phyloP scores from a whole-genome alignment of 2,329 filamentous ascomycete genomes.

The Penicillium rolfsii region DNA sequence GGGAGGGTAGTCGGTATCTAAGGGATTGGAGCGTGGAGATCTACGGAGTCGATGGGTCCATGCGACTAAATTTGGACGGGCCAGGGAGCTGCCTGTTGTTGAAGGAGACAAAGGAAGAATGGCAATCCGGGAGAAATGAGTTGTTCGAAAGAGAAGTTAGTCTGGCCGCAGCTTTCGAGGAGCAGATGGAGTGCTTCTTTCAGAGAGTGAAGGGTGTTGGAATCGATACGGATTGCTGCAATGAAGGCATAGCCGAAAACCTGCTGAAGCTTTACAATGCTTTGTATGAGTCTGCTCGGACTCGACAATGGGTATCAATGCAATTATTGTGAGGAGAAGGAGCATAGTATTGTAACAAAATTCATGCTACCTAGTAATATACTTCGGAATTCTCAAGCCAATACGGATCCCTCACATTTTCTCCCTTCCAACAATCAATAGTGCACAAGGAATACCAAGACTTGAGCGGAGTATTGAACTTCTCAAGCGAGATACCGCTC shows the following conservation, averaged over 20 bases:
- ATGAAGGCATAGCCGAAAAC: background rate
- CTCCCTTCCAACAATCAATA: background rate
- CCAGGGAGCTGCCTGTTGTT: background rate
- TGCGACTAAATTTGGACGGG: background rate
- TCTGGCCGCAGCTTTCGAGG: background rate
- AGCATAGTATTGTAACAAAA: background rate
- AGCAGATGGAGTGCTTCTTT: background rate
- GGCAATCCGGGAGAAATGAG: background rate
- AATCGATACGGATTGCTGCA: background rate
- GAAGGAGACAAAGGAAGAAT: background rate
- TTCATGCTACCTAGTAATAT: background rate
- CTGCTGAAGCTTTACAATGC: background rate
- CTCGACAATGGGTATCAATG: background rate
- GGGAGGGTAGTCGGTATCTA: constrained; percentile 20
- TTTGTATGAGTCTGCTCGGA: background rate
- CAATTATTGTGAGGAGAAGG: no score
- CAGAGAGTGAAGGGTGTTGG: background rate
- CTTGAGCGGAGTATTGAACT: background rate
- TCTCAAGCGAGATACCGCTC: background rate
- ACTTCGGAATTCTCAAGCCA: background rate
- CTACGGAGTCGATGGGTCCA: constrained; percentile 2
- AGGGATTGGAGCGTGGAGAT: constrained; percentile 10
- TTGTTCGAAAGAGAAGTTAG: background rate
- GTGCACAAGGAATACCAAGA: background rate
- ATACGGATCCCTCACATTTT: background rate